Evolutionary conservation across 129 eudicot genomes (phyloP).

Genomic region (Centella asiatica): DNA sequence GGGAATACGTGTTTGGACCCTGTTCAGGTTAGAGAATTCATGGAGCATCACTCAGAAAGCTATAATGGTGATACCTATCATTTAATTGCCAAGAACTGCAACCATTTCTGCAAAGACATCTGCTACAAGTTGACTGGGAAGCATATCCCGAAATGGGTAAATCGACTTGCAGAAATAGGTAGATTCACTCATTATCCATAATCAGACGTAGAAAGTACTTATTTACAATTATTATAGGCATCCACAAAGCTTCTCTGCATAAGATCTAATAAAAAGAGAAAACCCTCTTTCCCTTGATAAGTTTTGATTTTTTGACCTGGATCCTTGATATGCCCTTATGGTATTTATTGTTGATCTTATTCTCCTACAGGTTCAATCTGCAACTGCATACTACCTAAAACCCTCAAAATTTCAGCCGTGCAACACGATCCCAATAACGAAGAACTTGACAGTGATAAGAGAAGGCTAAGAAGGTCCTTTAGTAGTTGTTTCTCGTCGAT

Average conservation of each 20-base stretch:
- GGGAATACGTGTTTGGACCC: constrained; percentile 57
- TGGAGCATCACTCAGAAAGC: constrained; percentile 48
- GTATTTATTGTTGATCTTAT: not conserved
- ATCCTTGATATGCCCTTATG: not conserved
- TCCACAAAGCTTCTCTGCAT: no score
- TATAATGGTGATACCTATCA: constrained; percentile 66
- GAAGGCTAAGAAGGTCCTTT: constrained; percentile 53
- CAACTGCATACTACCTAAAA: constrained; percentile 69
- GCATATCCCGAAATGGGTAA: constrained; percentile 69
- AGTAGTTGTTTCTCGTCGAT: constrained; percentile 57
- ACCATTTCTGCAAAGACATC: constrained; percentile 66
- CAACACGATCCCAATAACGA: constrained; percentile 36
- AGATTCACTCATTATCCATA: constrained; percentile 8
- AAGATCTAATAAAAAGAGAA: no score
- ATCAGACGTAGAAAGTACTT: not conserved
- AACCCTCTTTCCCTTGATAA: no score
- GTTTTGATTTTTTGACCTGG: no score
- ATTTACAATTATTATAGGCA: no score
- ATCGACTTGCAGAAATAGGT: constrained; percentile 70
- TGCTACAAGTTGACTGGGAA: constrained; percentile 61
- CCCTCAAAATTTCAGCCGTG: constrained; percentile 50
- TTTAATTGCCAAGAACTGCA: constrained; percentile 72
- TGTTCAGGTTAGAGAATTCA: constrained; percentile 43
- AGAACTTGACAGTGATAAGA: constrained; percentile 46
- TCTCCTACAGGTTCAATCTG: constrained; percentile 48